These are phyloP conservation scores for Arachis monticola DNA, from an alignment of 331 rosid species.

Conservation along the genomic window DNA sequence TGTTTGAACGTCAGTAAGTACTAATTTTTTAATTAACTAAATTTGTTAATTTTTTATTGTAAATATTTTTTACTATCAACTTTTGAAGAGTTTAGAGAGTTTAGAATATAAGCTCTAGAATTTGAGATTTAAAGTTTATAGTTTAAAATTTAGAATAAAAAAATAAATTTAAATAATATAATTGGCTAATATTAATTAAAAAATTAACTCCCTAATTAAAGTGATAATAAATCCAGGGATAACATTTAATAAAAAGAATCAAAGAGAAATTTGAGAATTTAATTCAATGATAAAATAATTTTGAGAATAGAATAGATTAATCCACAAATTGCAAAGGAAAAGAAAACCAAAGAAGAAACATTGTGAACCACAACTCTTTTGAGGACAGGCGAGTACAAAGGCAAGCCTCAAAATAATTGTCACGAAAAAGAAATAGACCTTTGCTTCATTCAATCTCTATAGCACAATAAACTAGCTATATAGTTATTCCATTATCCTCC, in stretches of 20 bases:
- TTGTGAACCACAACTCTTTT: conserved; percentile 13
- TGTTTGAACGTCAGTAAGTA: no score
- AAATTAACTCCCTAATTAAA: neutral
- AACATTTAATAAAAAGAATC: neutral
- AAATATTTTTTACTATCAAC: no score
- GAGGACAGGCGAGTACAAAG: conserved; percentile 28
- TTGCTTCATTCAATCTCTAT: conserved; percentile 1
- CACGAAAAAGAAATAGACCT: no score
- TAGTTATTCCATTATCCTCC: neutral
- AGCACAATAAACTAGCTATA: neutral
- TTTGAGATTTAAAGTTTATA: no score
- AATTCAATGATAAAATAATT: neutral
- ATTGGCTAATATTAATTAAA: no score
- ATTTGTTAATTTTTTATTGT: no score
- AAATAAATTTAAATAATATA: no score
- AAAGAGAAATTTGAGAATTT: neutral
- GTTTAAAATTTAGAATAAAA: neutral
- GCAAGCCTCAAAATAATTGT: neutral
- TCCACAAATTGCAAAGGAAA: neutral
- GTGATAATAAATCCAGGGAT: neutral
- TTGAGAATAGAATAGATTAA: neutral
- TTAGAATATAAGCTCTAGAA: no score
- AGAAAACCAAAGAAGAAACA: neutral
- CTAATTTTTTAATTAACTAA: no score
- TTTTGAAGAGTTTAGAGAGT: no score